phyloP scores from a whole-genome alignment of 2,329 filamentous ascomycete genomes.

The Pseudocercospora musae region DNA sequence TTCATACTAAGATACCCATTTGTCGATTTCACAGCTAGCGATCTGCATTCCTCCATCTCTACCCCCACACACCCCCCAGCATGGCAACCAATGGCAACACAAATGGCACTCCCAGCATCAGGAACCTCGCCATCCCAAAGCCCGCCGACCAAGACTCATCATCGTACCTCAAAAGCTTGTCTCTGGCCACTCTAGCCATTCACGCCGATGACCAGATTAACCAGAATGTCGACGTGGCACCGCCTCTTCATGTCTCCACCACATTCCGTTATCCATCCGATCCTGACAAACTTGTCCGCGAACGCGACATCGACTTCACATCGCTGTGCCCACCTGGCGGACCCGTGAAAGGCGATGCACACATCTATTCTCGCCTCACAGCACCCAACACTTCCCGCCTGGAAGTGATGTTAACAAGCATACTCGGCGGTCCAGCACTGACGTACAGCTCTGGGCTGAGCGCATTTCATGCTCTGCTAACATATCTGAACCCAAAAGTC shows the following conservation, averaged over 20 bases:
- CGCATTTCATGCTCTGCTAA: constrained; percentile 82
- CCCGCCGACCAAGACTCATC: constrained; percentile 8
- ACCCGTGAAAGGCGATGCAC: constrained; percentile 55
- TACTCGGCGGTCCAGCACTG: constrained; percentile 67
- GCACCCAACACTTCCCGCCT: constrained; percentile 80
- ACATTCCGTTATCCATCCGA: constrained; percentile 79
- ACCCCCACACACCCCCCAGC: background rate
- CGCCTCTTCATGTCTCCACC: constrained; percentile 84
- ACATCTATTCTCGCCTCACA: constrained; percentile 79
- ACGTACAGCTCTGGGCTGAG: constrained; percentile 83
- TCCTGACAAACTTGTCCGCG: constrained; percentile 57
- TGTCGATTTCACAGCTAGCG: background rate
- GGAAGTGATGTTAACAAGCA: constrained; percentile 72
- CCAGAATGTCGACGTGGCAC: constrained; percentile 67
- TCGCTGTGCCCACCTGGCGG: constrained; percentile 28
- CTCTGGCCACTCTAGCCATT: constrained; percentile 33
- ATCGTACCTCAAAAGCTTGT: constrained; percentile 16
- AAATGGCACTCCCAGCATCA: constrained; percentile 24
- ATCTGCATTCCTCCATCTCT: background rate
- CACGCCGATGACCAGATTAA: constrained; percentile 38
- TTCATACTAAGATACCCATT: constrained; percentile 6
- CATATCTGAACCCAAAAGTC: constrained; percentile 77
- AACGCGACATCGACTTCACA: constrained; percentile 26
- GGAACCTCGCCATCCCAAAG: constrained; percentile 15
- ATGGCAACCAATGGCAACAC: constrained; percentile 11